Base-by-base conservation (phyloP, 2,329 filamentous ascomycete species). In the Phaeosphaeria sp. region DNA sequence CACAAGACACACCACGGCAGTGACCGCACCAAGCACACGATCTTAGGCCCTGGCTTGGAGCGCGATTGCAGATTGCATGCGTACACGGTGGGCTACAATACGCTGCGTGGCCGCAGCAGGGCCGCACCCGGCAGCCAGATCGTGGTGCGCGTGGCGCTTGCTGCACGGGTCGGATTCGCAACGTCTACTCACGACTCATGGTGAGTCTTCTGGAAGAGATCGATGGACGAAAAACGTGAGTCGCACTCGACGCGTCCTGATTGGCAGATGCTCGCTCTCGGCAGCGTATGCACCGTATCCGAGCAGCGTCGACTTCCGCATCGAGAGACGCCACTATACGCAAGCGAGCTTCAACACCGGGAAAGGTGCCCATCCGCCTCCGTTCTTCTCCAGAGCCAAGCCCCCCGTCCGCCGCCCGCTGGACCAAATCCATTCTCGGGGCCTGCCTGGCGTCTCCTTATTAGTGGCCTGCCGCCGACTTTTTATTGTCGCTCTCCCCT, bases 281-380 rank as follows among this genome's bases (percentile, higher is more conserved):
- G 55, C 11, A 61, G 30, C 58, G 63, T 58, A 62, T 59, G 48
- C 53, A 58, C 47, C 64, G 60, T 65, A 65, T 62, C 54, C 58
- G 49, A 54, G 5, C 6, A 20, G 10, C 44, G 7, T 25, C 18
- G 13, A 22, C 52, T 55, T 52, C 42, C 55, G 52, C 33, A 33
- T 54, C 52, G 44, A 25, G 21, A 1, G 17, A 44, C 56, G 46
- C 27, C 53, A 50, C 41, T 23, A 43, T 39, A 36, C 49, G 52
- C 48, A 61, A 59, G 59, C 62, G 64, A 65, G 55, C 36, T 46
- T 13, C 50, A 54, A 13, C 42, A 55, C 53, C 55, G 62, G 69
- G 68, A 61, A 63, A 56, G 49, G 46, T 59, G 53, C 50, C 61
- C 41, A 65, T 69, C 67, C 70, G 65, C 65, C 59, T 68, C 64